phyloP scores from a whole-genome alignment of 2,329 filamentous ascomycete genomes.

The Chaetomiaceae sp. region DNA sequence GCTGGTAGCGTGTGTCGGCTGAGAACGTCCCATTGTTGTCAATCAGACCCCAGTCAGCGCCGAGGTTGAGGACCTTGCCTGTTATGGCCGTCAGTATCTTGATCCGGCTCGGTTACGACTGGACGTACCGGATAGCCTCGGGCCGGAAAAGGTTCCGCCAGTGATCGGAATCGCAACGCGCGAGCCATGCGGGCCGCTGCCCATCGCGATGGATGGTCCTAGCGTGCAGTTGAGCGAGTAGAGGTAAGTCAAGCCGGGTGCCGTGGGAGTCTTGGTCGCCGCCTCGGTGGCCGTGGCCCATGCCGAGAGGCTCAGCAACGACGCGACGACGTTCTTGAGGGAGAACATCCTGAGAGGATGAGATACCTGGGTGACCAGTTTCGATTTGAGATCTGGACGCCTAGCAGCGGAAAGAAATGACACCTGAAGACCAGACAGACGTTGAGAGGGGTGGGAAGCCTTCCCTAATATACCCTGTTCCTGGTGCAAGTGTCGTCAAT shows the following conservation, averaged over 20 bases:
- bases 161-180: slow-evolving; percentile 29
- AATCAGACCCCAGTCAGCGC: slow-evolving; percentile 30
- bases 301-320: background rate
- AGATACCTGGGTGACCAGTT: too few species aligned
- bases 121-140: slow-evolving; percentile 26
- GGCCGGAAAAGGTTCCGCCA: slow-evolving; percentile 29
- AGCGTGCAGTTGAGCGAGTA: slow-evolving; percentile 31
- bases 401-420: background rate
- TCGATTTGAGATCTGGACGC: too few species aligned
- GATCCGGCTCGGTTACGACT: too few species aligned
- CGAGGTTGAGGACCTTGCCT: slow-evolving; percentile 30
- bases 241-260: slow-evolving; percentile 28
- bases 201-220: slow-evolving; percentile 23
- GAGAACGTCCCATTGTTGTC: slow-evolving; percentile 27
- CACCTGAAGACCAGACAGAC: too few species aligned
- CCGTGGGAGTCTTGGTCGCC: background rate
- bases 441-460: background rate
- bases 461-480: background rate
- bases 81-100: slow-evolving; percentile 2
- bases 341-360: too few species aligned
- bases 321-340: background rate
- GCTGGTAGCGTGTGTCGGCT: slow-evolving; percentile 32
- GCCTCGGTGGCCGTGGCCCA: background rate
- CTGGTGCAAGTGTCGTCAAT: background rate
- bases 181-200: slow-evolving; percentile 25